Conservation (phyloP, 2,329 filamentous ascomycete genomes). For the Ascochyta clinopodiicola region DNA sequence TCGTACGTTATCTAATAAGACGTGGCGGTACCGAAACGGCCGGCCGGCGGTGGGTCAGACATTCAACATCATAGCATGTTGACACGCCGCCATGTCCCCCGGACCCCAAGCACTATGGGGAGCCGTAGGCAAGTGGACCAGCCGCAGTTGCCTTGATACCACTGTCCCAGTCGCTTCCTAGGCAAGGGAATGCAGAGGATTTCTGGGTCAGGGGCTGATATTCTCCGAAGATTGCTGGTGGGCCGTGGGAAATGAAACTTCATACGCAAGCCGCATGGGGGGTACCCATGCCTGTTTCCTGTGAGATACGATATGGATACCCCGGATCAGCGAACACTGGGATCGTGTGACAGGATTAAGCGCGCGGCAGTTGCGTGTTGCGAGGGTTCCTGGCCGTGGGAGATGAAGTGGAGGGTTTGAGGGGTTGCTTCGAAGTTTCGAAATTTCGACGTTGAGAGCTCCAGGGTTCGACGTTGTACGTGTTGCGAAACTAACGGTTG, state of each 20-base stretch:
- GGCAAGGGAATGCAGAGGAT: neutral
- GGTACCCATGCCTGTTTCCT: neutral
- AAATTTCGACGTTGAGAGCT: slow-evolving; percentile 1
- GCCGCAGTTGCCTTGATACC: neutral
- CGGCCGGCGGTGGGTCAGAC: slow-evolving; percentile 1
- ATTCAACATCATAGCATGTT: neutral
- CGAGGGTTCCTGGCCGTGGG: neutral
- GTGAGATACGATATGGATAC: neutral
- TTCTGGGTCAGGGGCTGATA: slow-evolving; percentile 5
- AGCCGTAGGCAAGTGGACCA: slow-evolving; percentile 7
- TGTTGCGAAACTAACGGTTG: slow-evolving; percentile 3
- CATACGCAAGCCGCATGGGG: neutral
- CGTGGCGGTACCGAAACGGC: neutral
- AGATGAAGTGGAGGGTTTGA: neutral
- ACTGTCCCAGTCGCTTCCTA: neutral
- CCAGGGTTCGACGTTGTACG: slow-evolving; percentile 7
- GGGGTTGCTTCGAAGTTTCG: neutral
- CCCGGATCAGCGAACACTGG: slow-evolving; percentile 11
- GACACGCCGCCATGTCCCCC: neutral
- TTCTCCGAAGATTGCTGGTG: slow-evolving; percentile 4
- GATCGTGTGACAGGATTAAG: slow-evolving; percentile 8
- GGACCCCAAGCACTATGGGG: slow-evolving; percentile 2
- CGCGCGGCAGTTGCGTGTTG: slow-evolving; percentile 4
- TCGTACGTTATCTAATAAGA: neutral
- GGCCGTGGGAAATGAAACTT: neutral